Evolutionary conservation across 768 basidiomycete species (phyloP).

Genomic region (Pulveroboletus sp.): DNA sequence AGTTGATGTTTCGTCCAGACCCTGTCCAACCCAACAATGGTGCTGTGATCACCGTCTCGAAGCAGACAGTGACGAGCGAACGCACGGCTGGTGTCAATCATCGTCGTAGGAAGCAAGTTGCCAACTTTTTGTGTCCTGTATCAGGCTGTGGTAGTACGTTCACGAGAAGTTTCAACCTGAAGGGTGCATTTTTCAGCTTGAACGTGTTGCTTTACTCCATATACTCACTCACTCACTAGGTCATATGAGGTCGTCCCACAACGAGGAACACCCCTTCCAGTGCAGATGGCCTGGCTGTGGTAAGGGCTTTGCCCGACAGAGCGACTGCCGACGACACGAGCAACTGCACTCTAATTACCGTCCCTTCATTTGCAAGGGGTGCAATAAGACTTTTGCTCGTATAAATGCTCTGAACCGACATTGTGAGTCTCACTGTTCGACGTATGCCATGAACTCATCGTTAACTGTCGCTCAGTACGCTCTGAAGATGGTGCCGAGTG

Average conservation of each 20-base stretch:
- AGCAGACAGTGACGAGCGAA: conserved; percentile 86
- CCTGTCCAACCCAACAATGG: conserved; percentile 1
- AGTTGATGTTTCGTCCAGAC: conserved; percentile 21
- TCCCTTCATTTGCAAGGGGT: conserved; percentile 91
- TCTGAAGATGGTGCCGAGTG: conserved; percentile 84
- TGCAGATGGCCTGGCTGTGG: conserved; percentile 94
- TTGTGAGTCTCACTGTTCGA: conserved; percentile 47
- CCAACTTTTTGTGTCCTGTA: conserved; percentile 78
- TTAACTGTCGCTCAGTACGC: conserved; percentile 44
- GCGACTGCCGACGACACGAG: conserved; percentile 96
- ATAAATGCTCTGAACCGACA: conserved; percentile 95
- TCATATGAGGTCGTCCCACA: conserved; percentile 92
- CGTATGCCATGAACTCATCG: neutral
- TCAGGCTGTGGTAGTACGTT: conserved; percentile 84
- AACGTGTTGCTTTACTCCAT: conserved; percentile 10
- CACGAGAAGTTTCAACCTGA: conserved; percentile 89
- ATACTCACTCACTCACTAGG: conserved; percentile 39
- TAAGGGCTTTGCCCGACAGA: conserved; percentile 91
- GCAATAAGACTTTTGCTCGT: conserved; percentile 87
- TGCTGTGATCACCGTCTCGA: conserved; percentile 36
- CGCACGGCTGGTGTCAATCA: conserved; percentile 86
- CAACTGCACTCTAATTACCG: conserved; percentile 89
- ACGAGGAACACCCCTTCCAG: conserved; percentile 91
- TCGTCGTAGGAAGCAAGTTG: conserved; percentile 81
- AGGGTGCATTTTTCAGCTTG: conserved; percentile 47